These are phyloP conservation scores for Globisporangium viniferum DNA, from an alignment of 352 stramenopile species.

Conservation along the genomic window DNA sequence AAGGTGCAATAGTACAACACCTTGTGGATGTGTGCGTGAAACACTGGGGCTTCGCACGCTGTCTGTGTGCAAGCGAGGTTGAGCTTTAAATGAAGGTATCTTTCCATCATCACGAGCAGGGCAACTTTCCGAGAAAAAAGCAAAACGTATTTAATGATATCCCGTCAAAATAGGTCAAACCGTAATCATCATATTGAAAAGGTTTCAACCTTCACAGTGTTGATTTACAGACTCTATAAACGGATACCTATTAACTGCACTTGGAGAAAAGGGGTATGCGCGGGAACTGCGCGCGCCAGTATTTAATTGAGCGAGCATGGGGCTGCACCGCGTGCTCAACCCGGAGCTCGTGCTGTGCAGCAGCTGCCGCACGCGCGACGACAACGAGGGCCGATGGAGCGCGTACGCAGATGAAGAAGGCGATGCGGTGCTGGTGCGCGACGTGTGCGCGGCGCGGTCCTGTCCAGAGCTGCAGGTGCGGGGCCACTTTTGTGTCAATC, in stretches of 20 bases:
- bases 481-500: conserved; percentile 44
- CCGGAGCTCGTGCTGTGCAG: conserved; percentile 64
- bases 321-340: conserved; percentile 40
- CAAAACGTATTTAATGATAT: background rate
- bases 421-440: conserved; percentile 43
- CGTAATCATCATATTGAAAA: background rate
- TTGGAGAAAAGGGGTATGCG: background rate
- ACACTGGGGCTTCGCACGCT: no score
- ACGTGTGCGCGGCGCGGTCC: conserved; percentile 49
- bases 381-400: conserved; percentile 29
- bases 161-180: background rate
- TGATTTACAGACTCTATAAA: no score
- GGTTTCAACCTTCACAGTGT: no score
- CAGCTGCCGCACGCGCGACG: conserved; percentile 33
- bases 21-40: no score
- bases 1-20: no score
- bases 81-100: background rate
- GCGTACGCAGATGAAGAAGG: conserved; percentile 27
- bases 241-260: background rate
- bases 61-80: no score
- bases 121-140: background rate
- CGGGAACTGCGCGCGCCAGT: background rate
- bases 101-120: background rate
- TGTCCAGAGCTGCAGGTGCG: conserved; percentile 56
- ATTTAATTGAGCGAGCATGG: conserved; percentile 20